Evolutionary conservation across 2,329 filamentous ascomycete species (phyloP), one percentile per base, ranked within the genome.

Genomic region (Ophiostoma triangulosporum): DNA sequence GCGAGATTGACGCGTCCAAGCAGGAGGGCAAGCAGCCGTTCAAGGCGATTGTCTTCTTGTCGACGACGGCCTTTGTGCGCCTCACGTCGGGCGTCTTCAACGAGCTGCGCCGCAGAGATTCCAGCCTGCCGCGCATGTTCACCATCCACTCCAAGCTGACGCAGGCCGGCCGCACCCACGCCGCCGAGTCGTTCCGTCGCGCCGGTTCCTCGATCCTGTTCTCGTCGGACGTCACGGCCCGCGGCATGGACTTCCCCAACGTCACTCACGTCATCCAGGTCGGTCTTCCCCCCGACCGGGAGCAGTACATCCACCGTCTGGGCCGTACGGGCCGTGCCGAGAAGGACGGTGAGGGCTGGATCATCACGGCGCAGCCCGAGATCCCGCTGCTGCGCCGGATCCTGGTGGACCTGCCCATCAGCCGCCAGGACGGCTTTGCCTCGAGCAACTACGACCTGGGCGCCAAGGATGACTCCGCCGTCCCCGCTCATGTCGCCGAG

Each of bases 31-130:
- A 66, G 4, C 62, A 57, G 3, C 86, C 88, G 0, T 96, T 97
- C 78, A 98, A 98, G 75, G 88, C 88, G n/a, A 94, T 98, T 56
- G 73, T 95, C 40, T 98, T 95, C 71, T 84, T 91, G 66, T 86
- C 86, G 62, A 88, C 85, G 22, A 94, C 86, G 1, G 77, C 79
- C 24, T 76, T 85, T 58, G 86, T 89, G 45, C 74, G 82, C 54
- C 71, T 89, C 48, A 80, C 80, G 22, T 70, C 75, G 20, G 71
- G 76, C 15, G 69, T 84, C 22, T 78, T 89, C 62, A 65, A 67
- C 45, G 70, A 72, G 31, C 69, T 81, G 50, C 59, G 66, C 22
- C 61, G 61, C 20, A 56, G 63, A 51, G 68, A 71, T 54, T 69
- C 71, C 22, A 61, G 78, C 12, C 58, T 68, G 53, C 66, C 66